Percentiles rank a stretch among this genome's conserved stretches.
phyloP scores from a whole-genome alignment of 768 basidiomycete species.

The Pulveroboletus sp. region DNA sequence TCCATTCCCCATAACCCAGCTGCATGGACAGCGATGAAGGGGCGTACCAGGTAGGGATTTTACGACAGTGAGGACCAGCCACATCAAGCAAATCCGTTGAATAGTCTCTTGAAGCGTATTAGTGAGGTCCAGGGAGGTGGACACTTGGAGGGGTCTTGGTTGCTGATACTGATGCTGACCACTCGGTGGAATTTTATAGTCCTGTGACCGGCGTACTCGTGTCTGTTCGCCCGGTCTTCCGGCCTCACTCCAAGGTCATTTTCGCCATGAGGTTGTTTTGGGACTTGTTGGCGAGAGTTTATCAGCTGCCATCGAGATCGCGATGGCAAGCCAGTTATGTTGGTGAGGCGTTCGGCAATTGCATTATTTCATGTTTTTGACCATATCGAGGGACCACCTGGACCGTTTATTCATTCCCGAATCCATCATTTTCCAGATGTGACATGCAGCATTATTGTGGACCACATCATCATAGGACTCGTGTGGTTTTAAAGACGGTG shows the following conservation, averaged over 20 bases:
- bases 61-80: not conserved
- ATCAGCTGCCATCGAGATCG: constrained; percentile 24
- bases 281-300: constrained; percentile 16
- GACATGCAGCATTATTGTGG: constrained; percentile 17
- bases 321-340: constrained; percentile 19
- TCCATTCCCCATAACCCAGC: constrained; percentile 17
- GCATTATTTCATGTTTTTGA: constrained; percentile 19
- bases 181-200: constrained; percentile 23
- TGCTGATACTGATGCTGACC: constrained; percentile 16
- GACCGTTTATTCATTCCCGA: constrained; percentile 24
- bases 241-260: constrained; percentile 9
- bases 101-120: not conserved
- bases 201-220: constrained; percentile 13
- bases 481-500: constrained; percentile 6
- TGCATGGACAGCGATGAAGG: constrained; percentile 2
- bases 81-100: not conserved
- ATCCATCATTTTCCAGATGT: constrained; percentile 17
- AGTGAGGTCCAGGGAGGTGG: constrained; percentile 6
- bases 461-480: constrained; percentile 5
- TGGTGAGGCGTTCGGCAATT: constrained; percentile 25
- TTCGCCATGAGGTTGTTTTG: constrained; percentile 21
- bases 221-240: constrained; percentile 9
- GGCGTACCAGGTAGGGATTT: constrained; percentile 14
- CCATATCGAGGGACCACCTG: constrained; percentile 25
- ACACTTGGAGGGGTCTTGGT: constrained; percentile 2